Base-by-base conservation (phyloP, 23 red algal species). In the Agarophyton chilense region DNA sequence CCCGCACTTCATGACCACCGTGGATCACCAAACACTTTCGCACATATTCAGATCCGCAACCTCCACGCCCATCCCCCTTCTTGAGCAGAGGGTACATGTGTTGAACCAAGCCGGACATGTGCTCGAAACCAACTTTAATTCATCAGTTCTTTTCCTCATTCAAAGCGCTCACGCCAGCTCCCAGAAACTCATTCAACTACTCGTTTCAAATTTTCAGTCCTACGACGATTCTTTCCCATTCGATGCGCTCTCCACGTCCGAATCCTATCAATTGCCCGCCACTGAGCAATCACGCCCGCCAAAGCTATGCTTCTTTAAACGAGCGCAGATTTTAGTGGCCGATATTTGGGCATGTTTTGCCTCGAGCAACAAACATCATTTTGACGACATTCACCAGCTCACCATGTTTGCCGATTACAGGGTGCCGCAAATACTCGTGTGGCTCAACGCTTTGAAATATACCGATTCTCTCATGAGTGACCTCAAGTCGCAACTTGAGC, bases 291-390 rank as follows among this genome's bases (percentile, higher is more conserved):
- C 25, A 2, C 68, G 24, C 22, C 39, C 68, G 4, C 12, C 40
- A 32, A 18, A 64, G 42, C 64, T 86, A 10, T 86, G 22, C 45
- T 86, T 86, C 35, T 86, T 52, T 45, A 86, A 86, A 25, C 82
- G 82, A 17, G 82, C 82, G 31, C 82, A 86, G 65, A 86, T 86
- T 17, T 14, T 86, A 1, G 64, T 86, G 4, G 82, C 82, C 40
- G 82, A 86, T 40, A 57, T 86, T 18, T 86, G 82, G 82, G 82
- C 82, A 18, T 86, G 82, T 56, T 86, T 86, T 67, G 82, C 82
- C 2, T 22, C 64, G 10, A 52, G n/a, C 10, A 47, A 49, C 28
- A 21, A 47, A 14, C 54, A 72, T 35, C 33, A 49, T 38, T 86
- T 86, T 43, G 64, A 56, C 43, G 82, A 86, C 19, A 86, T 86